These are phyloP conservation scores for Agaricus bisporus DNA, from an alignment of 768 basidiomycete species.

Conservation along the genomic window DNA sequence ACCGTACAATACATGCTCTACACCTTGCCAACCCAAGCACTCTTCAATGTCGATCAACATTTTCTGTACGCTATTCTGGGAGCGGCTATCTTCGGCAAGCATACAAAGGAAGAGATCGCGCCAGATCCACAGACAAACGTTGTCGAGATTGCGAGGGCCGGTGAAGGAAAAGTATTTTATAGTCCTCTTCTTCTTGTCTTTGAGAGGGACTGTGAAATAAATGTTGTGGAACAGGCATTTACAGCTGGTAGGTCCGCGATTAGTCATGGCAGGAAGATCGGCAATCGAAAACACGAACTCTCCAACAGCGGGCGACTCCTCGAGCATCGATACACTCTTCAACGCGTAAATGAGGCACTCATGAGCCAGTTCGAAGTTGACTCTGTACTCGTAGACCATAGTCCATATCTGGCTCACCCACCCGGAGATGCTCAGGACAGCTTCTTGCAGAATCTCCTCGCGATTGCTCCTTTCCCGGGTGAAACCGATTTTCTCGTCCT, in stretches of 20 bases:
- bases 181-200: slow-evolving; percentile 30
- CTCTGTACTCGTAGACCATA: slow-evolving; percentile 51
- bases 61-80: slow-evolving; percentile 33
- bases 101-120: slow-evolving; percentile 59
- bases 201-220: slow-evolving; percentile 40
- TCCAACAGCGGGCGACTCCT: slow-evolving; percentile 27
- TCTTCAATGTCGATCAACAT: slow-evolving; percentile 58
- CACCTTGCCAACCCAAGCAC: slow-evolving; percentile 40
- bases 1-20: slow-evolving; percentile 51
- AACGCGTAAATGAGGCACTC: slow-evolving; percentile 47
- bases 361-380: slow-evolving; percentile 47
- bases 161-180: slow-evolving; percentile 43
- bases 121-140: slow-evolving; percentile 59
- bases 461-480: slow-evolving; percentile 48
- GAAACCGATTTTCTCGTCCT: slow-evolving; percentile 47
- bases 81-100: slow-evolving; percentile 21
- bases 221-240: slow-evolving; percentile 44
- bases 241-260: slow-evolving; percentile 34
- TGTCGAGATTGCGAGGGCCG: slow-evolving; percentile 42
- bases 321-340: slow-evolving; percentile 40
- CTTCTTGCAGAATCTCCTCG: slow-evolving; percentile 50
- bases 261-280: background rate
- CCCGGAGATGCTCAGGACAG: slow-evolving; percentile 43
- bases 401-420: slow-evolving; percentile 66
- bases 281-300: slow-evolving; percentile 23